Base-by-base conservation (phyloP, 345 rosid species). In the Erysimum cheiranthoides region DNA sequence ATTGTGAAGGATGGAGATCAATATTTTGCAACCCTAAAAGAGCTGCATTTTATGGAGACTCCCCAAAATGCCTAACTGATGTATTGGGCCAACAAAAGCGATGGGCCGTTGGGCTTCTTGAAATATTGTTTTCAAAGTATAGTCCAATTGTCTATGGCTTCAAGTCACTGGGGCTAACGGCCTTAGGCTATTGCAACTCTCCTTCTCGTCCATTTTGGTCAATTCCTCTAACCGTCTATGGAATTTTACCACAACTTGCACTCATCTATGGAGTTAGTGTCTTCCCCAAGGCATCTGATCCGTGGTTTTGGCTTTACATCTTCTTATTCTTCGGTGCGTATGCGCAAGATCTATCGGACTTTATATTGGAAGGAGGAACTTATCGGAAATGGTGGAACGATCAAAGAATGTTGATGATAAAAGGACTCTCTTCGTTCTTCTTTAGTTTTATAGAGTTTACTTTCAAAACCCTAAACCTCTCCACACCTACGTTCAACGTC, bases 1-100 rank as follows among this genome's bases (percentile, higher is more conserved):
- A 87, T 0, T 87, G 96, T 68, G 90, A 88, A 51, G 94, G 91
- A 8, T 93, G 96, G 98, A 83, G 70, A 61, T 76, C 93, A 2
- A 6, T 82, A 0, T 89, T 87, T 51, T 90, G 93, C 74, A 46
- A 83, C 53, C 96, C 96, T 0, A 59, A 74, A 3, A 82, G 83
- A 74, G 62, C 86, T 4, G 90, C 98, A 5, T 93, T 90, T 70
- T 57, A 75, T 6, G 98, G 93, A 28, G 86, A 85, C 21, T 79
- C 81, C 0, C 97, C 97, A 1, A 80, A 76, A 8, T 59, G 51
- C 30, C 83, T 89, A 38, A 4, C 76, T 8, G 98, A 88, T 61
- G 1, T 52, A 21, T 42, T 87, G 17, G 68, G 68, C 62, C 93
- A 90, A 68, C 66, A 60, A 25, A 85, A 82, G 79, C 71, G 98